Evolutionary conservation across 2,329 filamentous ascomycete species (phyloP).

Genomic region (Microascus cirrosus): DNA sequence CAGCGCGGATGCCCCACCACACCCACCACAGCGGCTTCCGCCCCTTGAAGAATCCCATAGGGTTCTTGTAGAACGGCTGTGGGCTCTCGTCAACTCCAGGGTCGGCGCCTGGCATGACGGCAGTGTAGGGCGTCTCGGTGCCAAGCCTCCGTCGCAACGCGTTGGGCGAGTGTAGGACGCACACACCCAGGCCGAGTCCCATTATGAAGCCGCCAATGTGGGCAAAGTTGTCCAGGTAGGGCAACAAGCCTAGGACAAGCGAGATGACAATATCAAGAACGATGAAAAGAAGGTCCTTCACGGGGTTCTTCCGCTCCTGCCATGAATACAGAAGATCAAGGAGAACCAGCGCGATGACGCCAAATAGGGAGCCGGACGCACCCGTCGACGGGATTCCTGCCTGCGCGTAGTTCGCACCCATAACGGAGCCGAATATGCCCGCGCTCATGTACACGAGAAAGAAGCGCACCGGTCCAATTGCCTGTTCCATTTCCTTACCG

Average conservation of each 20-base stretch:
- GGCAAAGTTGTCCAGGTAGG: conserved; percentile 91
- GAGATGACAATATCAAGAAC: conserved; percentile 76
- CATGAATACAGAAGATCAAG: conserved; percentile 91
- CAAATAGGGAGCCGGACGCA: conserved; percentile 83
- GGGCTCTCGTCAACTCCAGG: conserved; percentile 34
- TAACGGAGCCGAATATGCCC: conserved; percentile 91
- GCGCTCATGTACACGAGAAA: conserved; percentile 80
- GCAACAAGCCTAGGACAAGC: conserved; percentile 83
- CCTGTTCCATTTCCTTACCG: conserved; percentile 82
- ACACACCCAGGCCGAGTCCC: conserved; percentile 78
- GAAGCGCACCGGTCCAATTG: conserved; percentile 82
- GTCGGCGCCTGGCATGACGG: conserved; percentile 36
- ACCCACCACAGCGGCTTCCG: conserved; percentile 92
- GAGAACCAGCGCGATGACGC: conserved; percentile 76
- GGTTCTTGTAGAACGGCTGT: conserved; percentile 47
- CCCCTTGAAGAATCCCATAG: conserved; percentile 77
- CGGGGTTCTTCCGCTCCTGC: conserved; percentile 64
- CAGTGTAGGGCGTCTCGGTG: conserved; percentile 58
- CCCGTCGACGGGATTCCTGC: conserved; percentile 74
- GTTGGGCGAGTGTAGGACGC: conserved; percentile 79
- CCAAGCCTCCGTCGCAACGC: conserved; percentile 65
- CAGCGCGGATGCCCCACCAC: conserved; percentile 85
- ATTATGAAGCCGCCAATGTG: conserved; percentile 95
- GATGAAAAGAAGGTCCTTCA: conserved; percentile 81
- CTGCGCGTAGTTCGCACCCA: conserved; percentile 87